Evolutionary conservation across 768 basidiomycete species (phyloP), one percentile per base, ranked within the genome.

Genomic region (Rossbeevera mucosa): DNA sequence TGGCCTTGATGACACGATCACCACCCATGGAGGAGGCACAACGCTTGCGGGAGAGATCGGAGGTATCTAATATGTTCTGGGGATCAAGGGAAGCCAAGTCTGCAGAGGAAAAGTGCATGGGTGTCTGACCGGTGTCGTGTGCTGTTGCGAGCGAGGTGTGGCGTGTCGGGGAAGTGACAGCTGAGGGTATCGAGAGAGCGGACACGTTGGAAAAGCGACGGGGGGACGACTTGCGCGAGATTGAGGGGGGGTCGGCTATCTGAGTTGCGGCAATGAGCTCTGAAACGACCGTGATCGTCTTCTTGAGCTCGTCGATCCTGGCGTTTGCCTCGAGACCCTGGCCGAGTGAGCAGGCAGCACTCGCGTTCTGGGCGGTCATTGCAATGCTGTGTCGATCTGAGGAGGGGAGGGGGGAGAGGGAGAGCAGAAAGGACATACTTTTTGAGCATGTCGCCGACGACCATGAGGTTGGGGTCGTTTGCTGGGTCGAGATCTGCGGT

Each of bases 341-440:
- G n/a, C 68, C 76, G 14, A 66, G 55, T 25, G 70, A 71, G 55
- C 79, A 83, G 29, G 77, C 76, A 33, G 74, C 73, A 38, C 75
- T 79, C 40, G 81, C 83, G 41, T 80, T 79, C 48, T 76, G 73
- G 33, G 83, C 82, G 14, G 81, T 82, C 50, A 79, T 75, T 38
- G 78, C 80, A 58, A 86, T 83, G 65, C 84, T 85, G 60, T 38
- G 55, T 51, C 57, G 53, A 62, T 52, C 54, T 56, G 40, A 63
- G 63, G 31, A 53, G 21, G 50, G 7, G 26, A 7, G 3, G 26
- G 6, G 26, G 7, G 7, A 28, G 26, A 11, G 28, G 1, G 50
- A 30, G 72, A 16, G 57, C 4, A n/a, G 20, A 36, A 28, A 22
- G 43, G 30, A 59, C 42, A 65, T 59, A 86, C 86, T 79, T 76